A percentile compares a stretch with the other conserved stretches of the same genome.
phyloP scores from a whole-genome alignment of 208 protist species.

The Leishmania martiniquensis region DNA sequence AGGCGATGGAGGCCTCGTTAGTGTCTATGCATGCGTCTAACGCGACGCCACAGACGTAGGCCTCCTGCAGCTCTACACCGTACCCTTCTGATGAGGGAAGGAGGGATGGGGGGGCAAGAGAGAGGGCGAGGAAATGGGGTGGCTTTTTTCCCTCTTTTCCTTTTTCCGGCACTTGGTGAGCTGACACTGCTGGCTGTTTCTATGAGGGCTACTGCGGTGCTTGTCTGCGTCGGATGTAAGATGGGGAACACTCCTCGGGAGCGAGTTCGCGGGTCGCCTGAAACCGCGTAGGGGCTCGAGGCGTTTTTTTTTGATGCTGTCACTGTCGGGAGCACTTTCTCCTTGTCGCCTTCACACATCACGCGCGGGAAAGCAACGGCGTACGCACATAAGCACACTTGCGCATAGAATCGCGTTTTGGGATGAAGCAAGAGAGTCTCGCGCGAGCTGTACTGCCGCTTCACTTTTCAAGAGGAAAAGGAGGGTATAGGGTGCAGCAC shows the following conservation, averaged over 20 bases:
- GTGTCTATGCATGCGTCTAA: slow-evolving; percentile 20
- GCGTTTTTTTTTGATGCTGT: not conserved
- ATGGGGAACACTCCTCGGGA: not conserved
- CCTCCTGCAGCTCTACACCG: not conserved
- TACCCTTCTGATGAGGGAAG: no score
- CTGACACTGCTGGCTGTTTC: not conserved
- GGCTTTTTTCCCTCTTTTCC: not conserved
- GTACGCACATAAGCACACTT: not conserved
- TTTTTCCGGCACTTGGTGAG: not conserved
- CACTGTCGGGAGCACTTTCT: not conserved
- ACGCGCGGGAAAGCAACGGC: not conserved
- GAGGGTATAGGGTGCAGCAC: not conserved
- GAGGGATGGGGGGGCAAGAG: no score
- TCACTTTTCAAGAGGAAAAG: not conserved
- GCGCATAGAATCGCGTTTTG: not conserved
- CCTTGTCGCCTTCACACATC: not conserved
- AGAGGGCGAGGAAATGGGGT: not conserved
- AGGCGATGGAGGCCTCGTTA: slow-evolving; percentile 56
- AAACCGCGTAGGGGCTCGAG: not conserved
- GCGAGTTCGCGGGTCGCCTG: not conserved
- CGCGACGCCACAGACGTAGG: slow-evolving; percentile 7
- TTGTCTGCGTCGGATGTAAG: not conserved
- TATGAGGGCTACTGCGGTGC: not conserved
- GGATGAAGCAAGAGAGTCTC: not conserved
- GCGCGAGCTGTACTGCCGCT: not conserved